Evolutionary conservation across 2,329 filamentous ascomycete species (phyloP).

Genomic region (Aureobasidium sp.): DNA sequence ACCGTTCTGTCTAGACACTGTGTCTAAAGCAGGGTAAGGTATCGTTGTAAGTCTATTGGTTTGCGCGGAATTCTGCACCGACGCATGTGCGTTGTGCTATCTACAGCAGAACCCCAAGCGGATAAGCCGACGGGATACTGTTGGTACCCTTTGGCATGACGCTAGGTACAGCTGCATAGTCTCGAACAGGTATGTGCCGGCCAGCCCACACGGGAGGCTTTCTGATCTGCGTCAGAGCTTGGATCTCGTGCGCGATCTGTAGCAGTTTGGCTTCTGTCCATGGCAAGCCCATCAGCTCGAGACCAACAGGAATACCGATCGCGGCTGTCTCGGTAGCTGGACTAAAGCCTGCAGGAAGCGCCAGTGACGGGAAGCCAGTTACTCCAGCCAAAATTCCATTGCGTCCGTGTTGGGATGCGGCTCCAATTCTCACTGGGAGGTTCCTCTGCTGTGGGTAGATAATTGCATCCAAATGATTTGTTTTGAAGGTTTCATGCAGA

Average conservation of each 20-base stretch:
- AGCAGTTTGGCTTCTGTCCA: conserved; percentile 51
- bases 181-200: conserved; percentile 31
- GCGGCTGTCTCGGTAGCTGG: conserved; percentile 42
- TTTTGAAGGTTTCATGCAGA: conserved; percentile 45
- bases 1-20: background rate
- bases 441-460: conserved; percentile 61
- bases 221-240: conserved; percentile 41
- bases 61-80: background rate
- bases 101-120: conserved; percentile 33
- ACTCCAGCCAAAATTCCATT: conserved; percentile 52
- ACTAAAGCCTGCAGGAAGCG: conserved; percentile 50
- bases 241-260: conserved; percentile 46
- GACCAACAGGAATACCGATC: conserved; percentile 54
- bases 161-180: conserved; percentile 36
- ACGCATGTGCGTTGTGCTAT: conserved; percentile 6
- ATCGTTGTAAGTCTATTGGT: background rate
- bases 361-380: conserved; percentile 48
- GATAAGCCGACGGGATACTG: conserved; percentile 39
- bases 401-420: conserved; percentile 50
- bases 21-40: background rate
- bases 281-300: conserved; percentile 55
- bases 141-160: conserved; percentile 38
- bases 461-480: conserved; percentile 47
- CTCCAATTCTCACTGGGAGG: conserved; percentile 52
- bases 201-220: conserved; percentile 42